Evolutionary conservation across 257 asterid species (phyloP).

Genomic region (Avicennia marina): DNA sequence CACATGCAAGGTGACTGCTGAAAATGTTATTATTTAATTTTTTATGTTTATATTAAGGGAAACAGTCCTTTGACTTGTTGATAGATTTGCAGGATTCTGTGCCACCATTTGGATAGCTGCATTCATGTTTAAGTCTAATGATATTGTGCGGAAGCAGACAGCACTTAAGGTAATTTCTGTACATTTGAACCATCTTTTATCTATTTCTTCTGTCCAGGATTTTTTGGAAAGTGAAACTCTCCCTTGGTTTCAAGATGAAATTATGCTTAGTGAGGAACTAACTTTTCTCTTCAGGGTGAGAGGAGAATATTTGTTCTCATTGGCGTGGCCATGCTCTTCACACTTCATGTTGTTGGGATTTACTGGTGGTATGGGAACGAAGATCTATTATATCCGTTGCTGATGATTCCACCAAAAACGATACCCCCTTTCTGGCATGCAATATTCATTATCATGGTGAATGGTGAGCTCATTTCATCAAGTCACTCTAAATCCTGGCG

Average conservation of each 20-base stretch:
- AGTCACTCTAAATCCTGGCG: conserved; percentile 9
- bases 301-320: conserved; percentile 50
- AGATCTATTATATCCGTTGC: conserved; percentile 59
- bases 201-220: conserved; percentile 12
- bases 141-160: conserved; percentile 74
- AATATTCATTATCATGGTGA: conserved; percentile 77
- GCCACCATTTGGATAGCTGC: conserved; percentile 79
- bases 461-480: conserved; percentile 42
- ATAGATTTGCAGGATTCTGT: conserved; percentile 52
- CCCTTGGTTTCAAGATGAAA: neutral
- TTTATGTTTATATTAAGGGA: too few species aligned
- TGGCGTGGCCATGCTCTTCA: conserved; percentile 43
- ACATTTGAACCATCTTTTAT: conserved; percentile 2
- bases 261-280: conserved; percentile 2
- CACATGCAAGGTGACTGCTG: too few species aligned
- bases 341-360: conserved; percentile 57
- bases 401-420: conserved; percentile 81
- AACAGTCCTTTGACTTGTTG: conserved; percentile 9
- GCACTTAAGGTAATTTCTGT: conserved; percentile 63
- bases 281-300: conserved; percentile 56
- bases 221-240: neutral
- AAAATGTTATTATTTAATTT: too few species aligned
- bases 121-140: conserved; percentile 85
- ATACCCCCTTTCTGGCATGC: conserved; percentile 95
- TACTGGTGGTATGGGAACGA: conserved; percentile 85